Evolutionary conservation across 768 basidiomycete species (phyloP), one percentile per base, ranked within the genome.

Genomic region (Lactifluus hygrophoroides): DNA sequence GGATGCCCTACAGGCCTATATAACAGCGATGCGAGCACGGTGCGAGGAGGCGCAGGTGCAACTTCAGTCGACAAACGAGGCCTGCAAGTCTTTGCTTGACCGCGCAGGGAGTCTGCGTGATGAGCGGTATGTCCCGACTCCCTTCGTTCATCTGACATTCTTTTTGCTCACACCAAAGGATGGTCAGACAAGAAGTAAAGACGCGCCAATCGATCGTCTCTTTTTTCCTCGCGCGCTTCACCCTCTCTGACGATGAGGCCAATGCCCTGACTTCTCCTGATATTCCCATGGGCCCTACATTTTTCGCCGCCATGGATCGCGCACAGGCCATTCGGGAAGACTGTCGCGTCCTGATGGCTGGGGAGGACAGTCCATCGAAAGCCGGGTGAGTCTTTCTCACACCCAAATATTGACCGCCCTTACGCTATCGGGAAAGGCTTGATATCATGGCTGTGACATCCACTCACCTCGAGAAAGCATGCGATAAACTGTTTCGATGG

Each of bases 391-490:
- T 5, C 16, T 21, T 44, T 25, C 28, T 56, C 5, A n/a, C 38
- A 46, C 27, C 42, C 17, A n/a, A 19, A 16, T 19, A 5, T 16
- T 23, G 25, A 35, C 30, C 13, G 38, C 7, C 10, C 47, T 40
- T 7, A 43, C 19, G 7, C 19, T 19, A 37, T 28, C 2, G 4
- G 9, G 16, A 57, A 32, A 96, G 94, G 3, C 72, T 90, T 45
- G 95, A 97, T 66, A 91, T 97, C 58, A 91, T 97, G 83, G 74
- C 86, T 0, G 76, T 83, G 8, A 96, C 91, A 0, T 84, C 87
- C 0, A 76, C 83, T 9, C 80, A 90, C 61, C 82, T 97, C 45
- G 94, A 98, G 68, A 84, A 88, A 63, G 94, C 86, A 2, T 94
- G 90, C 71, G 84, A 90, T 58, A 97, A 96, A 73, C 82, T 94